Evolutionary conservation across 106 monocot genomes (phyloP), one percentile per base, ranked within the genome.

Genomic region (Dendrobium catenatum): DNA sequence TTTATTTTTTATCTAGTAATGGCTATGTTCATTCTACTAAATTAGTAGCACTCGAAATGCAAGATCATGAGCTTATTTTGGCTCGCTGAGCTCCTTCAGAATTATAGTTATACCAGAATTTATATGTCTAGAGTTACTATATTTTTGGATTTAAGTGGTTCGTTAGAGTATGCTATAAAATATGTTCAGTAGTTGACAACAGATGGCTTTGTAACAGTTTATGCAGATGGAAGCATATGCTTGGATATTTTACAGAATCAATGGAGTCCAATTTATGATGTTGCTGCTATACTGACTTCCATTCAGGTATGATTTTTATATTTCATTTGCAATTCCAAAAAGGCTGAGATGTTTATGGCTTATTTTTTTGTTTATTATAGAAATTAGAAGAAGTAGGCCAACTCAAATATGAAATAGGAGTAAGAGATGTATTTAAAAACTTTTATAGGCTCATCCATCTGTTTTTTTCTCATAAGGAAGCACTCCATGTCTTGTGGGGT

Each of bases 171-270:
- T 37, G 3, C 3, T 37, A 37, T 37, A 37, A 37, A 3, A 37
- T 37, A 37, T 37, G 37, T 37, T 37, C 37, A 37, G 3, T 37
- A 37, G 37, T 37, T 37, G 37, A 37, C 37, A 37, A 37, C 37
- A 37, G 1, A 1, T 37, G 33, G 72, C 10, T 72, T 72, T 72
- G 9, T 33, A 13, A 1, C 75, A 81, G 81, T 81, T 13, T 81
- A 81, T 81, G 81, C 81, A 81, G 81, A 81, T 59, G 81, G 81
- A 56, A 81, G 81, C 59, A 81, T 81, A 58, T 81, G 81, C 59
- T 81, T 81, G 61, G 81, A 81, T 61, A 81, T 81, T 27, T 64
- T 37, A 37, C 37, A 37, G 37, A 37, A 37, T 37, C 37, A 37
- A 3, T 37, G 37, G 37, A 37, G 37, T 81, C 81, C 81, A 26